phyloP scores from a whole-genome alignment of 1,284 basidiomycete species.

The Cronartium quercuum region DNA sequence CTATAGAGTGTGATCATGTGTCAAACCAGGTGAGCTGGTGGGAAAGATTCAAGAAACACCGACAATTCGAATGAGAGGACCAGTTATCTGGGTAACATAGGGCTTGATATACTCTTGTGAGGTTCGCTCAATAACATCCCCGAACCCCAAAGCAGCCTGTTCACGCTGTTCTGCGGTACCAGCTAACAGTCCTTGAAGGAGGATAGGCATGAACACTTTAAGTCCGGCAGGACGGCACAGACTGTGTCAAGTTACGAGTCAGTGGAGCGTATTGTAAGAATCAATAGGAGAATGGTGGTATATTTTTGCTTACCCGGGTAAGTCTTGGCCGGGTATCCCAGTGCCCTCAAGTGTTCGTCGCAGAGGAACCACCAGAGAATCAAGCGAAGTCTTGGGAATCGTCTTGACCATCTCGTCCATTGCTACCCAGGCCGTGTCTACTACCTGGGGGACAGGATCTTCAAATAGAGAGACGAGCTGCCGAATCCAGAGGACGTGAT shows the following conservation, averaged over 20 bases:
- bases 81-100: constrained; percentile 92
- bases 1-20: background rate
- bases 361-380: constrained; percentile 78
- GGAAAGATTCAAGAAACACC: background rate
- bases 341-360: constrained; percentile 80
- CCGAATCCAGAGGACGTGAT: constrained; percentile 91
- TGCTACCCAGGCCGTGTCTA: constrained; percentile 74
- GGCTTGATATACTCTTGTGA: constrained; percentile 85
- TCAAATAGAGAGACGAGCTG: constrained; percentile 80
- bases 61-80: constrained; percentile 66
- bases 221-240: constrained; percentile 85
- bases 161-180: constrained; percentile 59
- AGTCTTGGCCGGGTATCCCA: constrained; percentile 67
- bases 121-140: constrained; percentile 86
- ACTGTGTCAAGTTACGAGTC: constrained; percentile 54
- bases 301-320: constrained; percentile 51
- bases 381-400: constrained; percentile 84
- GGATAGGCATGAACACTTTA: constrained; percentile 62
- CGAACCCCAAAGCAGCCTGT: constrained; percentile 88
- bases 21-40: background rate
- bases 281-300: background rate
- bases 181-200: constrained; percentile 41
- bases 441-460: constrained; percentile 66
- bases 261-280: background rate
- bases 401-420: constrained; percentile 85